Evolutionary conservation across 768 basidiomycete species (phyloP).

Genomic region (Gloeopeniophorella convolvens): DNA sequence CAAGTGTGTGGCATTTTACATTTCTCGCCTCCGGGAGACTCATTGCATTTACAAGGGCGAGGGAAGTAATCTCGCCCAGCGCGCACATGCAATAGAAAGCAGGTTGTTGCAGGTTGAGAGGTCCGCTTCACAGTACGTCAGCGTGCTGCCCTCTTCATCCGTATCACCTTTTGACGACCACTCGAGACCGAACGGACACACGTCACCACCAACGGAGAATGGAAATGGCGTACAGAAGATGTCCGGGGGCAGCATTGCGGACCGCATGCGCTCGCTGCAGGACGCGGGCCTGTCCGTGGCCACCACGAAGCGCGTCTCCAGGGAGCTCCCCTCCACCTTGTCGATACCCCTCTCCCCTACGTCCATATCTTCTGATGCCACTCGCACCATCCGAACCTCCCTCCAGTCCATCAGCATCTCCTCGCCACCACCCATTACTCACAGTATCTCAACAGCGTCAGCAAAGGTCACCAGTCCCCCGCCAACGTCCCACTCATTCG

Average conservation of each 20-base stretch:
- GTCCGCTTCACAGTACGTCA: slow-evolving; percentile 28
- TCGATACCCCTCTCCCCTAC: slow-evolving; percentile 30
- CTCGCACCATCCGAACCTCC: slow-evolving; percentile 21
- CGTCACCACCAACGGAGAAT: slow-evolving; percentile 6
- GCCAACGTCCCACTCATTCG: slow-evolving; percentile 46
- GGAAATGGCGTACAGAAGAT: slow-evolving; percentile 27
- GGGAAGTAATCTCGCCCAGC: slow-evolving; percentile 32
- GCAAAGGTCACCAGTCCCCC: slow-evolving; percentile 23
- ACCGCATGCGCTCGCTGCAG: slow-evolving; percentile 70
- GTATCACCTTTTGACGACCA: slow-evolving; percentile 9
- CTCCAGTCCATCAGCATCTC: slow-evolving; percentile 17
- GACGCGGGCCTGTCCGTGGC: slow-evolving; percentile 58
- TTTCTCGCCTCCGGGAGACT: neutral
- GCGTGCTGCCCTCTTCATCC: neutral
- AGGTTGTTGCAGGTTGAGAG: slow-evolving; percentile 42
- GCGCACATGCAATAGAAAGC: slow-evolving; percentile 40
- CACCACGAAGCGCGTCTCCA: slow-evolving; percentile 49
- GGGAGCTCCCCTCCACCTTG: slow-evolving; percentile 40
- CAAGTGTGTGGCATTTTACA: slow-evolving; percentile 39
- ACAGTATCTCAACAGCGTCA: slow-evolving; percentile 23
- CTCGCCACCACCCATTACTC: slow-evolving; percentile 21
- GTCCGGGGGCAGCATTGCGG: slow-evolving; percentile 67
- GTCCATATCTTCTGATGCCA: slow-evolving; percentile 22
- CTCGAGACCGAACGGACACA: slow-evolving; percentile 16
- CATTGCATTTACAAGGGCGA: slow-evolving; percentile 28